A percentile compares a stretch with the other conserved stretches of the same genome.
These are phyloP conservation scores for Boletus tylopilopsis DNA, from an alignment of 768 basidiomycete genomes.

Conservation along the genomic window DNA sequence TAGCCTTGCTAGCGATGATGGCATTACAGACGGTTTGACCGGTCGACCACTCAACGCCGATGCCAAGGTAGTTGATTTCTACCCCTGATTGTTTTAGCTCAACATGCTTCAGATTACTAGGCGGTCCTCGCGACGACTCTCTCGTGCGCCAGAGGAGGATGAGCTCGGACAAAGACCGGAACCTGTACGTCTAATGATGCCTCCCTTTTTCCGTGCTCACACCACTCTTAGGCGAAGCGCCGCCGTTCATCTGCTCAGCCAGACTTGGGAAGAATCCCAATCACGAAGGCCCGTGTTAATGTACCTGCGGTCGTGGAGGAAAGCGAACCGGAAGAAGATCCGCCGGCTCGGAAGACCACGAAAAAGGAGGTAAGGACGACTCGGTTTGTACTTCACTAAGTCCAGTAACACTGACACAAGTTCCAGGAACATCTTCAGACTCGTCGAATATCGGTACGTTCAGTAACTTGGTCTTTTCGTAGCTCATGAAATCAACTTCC, in stretches of 20 bases:
- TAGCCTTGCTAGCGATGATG: constrained; percentile 75
- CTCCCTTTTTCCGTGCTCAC: constrained; percentile 10
- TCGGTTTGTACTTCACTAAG: background rate
- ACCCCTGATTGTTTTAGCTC: constrained; percentile 7
- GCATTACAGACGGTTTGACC: constrained; percentile 79
- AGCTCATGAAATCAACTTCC: constrained; percentile 6
- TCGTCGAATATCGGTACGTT: constrained; percentile 52
- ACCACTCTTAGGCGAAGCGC: constrained; percentile 59
- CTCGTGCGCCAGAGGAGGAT: constrained; percentile 49
- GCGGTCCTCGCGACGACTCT: constrained; percentile 63
- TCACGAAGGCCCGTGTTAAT: constrained; percentile 31
- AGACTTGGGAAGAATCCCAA: constrained; percentile 48
- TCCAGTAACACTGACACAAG: constrained; percentile 25
- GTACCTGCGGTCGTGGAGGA: constrained; percentile 59
- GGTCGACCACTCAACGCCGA: constrained; percentile 58
- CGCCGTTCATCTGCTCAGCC: constrained; percentile 80
- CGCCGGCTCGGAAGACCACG: constrained; percentile 56
- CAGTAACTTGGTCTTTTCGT: constrained; percentile 16
- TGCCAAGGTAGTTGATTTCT: constrained; percentile 37
- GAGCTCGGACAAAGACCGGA: constrained; percentile 44
- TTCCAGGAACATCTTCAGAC: constrained; percentile 46
- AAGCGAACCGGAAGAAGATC: constrained; percentile 70
- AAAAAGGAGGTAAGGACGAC: constrained; percentile 45
- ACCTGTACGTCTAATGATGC: constrained; percentile 43
- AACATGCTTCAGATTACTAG: constrained; percentile 29